Evolutionary conservation across 768 basidiomycete genomes (phyloP), one percentile per base, ranked within the genome.

Genomic region (Leccinum barrowsii): DNA sequence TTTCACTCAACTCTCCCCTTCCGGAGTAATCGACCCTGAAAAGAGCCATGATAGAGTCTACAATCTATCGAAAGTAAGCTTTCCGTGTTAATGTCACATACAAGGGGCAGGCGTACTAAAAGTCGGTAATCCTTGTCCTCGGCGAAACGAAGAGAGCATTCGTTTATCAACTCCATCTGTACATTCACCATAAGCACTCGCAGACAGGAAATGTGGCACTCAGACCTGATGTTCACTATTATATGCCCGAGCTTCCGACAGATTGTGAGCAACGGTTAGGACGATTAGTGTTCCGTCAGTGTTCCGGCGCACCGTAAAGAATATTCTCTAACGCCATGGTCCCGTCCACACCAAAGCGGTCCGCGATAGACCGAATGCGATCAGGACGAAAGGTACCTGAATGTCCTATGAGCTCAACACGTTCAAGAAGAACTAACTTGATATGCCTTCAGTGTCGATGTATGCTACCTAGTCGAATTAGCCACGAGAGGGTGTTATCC

Each of bases 1-100:
- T 81, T 76, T 95, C 94, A 64, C 93, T 94, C 42, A 97, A 75
- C 71, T 97, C 96, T 30, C 95, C 96, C 77, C 95, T 79, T 21
- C 95, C 95, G 4, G 91, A 92, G 71, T 79, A 98, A 73, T 98
- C 95, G 47, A 94, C 91, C 19, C 94, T 85, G 73, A 98, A 98
- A 6, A 96, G 81, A 28, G 95, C 96, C 92, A 98, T 96, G 60
- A 98, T 95, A 65, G 92, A 94, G 70, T 98, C 96, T 35, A 98
- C 83, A 58, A 98, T 94, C 89, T 96, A 67, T 5, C 35, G 26
- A 57, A 22, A 22, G 37, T 73, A 44, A 70, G 52, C 17, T 15
- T 51, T 21, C 50, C 13, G 51, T 19, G 7, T 17, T 11, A 21
- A 49, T 22, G 7, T 54, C 2, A 30, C 13, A 34, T 7, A 12